A percentile compares a stretch with the other conserved stretches of the same genome.
Conservation (phyloP, 208 protist genomes). For the Trypanosoma lewisi region DNA sequence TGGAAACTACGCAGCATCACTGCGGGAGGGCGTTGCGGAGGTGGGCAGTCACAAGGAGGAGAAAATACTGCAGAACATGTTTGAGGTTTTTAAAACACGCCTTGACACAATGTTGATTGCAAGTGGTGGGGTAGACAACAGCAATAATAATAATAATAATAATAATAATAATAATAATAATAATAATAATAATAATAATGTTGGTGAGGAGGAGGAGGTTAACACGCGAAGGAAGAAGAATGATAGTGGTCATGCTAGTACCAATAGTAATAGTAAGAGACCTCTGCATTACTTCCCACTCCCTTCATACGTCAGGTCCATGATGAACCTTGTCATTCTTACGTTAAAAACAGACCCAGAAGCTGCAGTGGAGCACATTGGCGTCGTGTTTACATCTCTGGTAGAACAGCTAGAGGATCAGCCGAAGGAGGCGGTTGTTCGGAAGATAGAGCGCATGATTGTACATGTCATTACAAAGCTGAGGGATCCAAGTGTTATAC, state of each 20-base stretch:
- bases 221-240: too few species aligned
- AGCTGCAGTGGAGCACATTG: slow-evolving; percentile 9
- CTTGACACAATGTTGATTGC: slow-evolving; percentile 37
- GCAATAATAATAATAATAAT: background rate
- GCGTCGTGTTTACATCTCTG: slow-evolving; percentile 34
- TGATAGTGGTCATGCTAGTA: slow-evolving; percentile 3
- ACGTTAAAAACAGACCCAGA: slow-evolving; percentile 26
- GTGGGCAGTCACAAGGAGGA: slow-evolving; percentile 27
- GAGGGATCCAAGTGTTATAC: slow-evolving; percentile 23
- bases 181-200: too few species aligned
- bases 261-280: slow-evolving; percentile 39
- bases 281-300: slow-evolving; percentile 38
- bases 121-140: slow-evolving; percentile 20
- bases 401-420: slow-evolving; percentile 28
- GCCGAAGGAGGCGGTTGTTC: background rate
- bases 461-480: slow-evolving; percentile 18
- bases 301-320: slow-evolving; percentile 42
- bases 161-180: slow-evolving; percentile 28
- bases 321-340: slow-evolving; percentile 31
- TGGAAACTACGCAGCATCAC: slow-evolving; percentile 53
- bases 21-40: slow-evolving; percentile 36
- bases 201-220: too few species aligned
- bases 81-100: slow-evolving; percentile 47
- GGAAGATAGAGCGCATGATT: slow-evolving; percentile 19
- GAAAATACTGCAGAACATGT: slow-evolving; percentile 40